phyloP scores from a whole-genome alignment of 495 filamentous ascomycete species.

The Podospora tetraspora region DNA sequence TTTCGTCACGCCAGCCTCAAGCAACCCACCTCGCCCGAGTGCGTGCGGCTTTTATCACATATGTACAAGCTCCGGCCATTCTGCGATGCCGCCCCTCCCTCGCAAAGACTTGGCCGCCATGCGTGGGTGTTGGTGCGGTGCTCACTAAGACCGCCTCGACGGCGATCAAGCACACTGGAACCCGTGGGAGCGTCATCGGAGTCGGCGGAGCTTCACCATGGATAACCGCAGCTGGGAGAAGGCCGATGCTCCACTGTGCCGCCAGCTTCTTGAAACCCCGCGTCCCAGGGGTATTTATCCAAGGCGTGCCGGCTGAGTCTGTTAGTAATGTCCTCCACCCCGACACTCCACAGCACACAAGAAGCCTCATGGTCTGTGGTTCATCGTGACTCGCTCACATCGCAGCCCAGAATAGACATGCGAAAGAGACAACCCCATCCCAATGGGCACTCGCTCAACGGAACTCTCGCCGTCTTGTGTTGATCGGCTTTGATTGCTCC shows the following conservation, averaged over 20 bases:
- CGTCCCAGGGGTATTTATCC: conserved; percentile 11
- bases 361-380: background rate
- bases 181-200: background rate
- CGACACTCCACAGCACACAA: background rate
- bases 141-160: background rate
- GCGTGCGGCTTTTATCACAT: background rate
- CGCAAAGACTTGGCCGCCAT: background rate
- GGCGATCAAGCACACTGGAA: background rate
- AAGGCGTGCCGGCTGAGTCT: conserved; percentile 12
- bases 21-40: background rate
- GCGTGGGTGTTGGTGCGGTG: background rate
- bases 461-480: conserved; percentile 1
- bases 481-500: conserved; percentile 14
- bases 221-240: background rate
- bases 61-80: background rate
- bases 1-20: background rate
- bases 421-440: background rate
- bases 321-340: background rate
- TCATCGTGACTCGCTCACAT: background rate
- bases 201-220: background rate
- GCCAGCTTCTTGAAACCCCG: conserved; percentile 8
- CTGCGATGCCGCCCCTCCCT: background rate
- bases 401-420: background rate
- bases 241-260: conserved; percentile 9
- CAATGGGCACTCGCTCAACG: background rate